Base-by-base conservation (phyloP, 257 asterid species). In the Solanum megistacrolobum region DNA sequence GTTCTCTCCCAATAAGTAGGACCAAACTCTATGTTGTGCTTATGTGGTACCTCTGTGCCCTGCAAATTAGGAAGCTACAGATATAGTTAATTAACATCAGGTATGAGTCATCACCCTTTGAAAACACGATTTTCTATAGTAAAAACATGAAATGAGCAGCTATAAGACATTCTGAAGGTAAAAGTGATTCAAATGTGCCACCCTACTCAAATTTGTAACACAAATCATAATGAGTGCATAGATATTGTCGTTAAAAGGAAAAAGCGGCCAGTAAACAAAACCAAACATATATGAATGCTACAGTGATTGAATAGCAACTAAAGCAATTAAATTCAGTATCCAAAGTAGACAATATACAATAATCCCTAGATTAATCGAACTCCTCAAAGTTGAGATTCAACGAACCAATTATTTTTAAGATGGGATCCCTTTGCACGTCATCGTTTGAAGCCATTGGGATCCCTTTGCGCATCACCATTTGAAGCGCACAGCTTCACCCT, bases 21-120 rank as follows among this genome's bases (percentile, higher is more conserved):
- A 52, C 85, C 75, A 25, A 85, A 39, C 39, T 89, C 90, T 31
- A 89, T 29, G 69, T 87, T 89, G 18, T 62, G 87, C 88, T 83
- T 91, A 36, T 65, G 85, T 25, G 41, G 83, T 87, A 35, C 87
- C 85, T 60, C 92, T 75, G 71, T n/a, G 27, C 73, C 95, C 96
- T 95, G 93, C 89, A 89, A 43, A 86, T 76, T 86, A 29, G 75
- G 88, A 88, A 85, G 27, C 79, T 82, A 68, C 23, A 12, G 29
- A 88, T n/a, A 27, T 58, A n/a, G 55, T 78, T 76, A 88, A n/a
- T 78, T 71, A 89, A 86, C 32, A 89, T 36, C 48, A 86, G 72
- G 68, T 46, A 82, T 48, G 84, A 82, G 25, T 48, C 27, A 82
- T 82, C 69, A 29, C 29, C 69, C 29, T 81, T 27, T 16, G 20